Conservation (phyloP, 2,329 filamentous ascomycete species). For the Monilinia fructicola region DNA sequence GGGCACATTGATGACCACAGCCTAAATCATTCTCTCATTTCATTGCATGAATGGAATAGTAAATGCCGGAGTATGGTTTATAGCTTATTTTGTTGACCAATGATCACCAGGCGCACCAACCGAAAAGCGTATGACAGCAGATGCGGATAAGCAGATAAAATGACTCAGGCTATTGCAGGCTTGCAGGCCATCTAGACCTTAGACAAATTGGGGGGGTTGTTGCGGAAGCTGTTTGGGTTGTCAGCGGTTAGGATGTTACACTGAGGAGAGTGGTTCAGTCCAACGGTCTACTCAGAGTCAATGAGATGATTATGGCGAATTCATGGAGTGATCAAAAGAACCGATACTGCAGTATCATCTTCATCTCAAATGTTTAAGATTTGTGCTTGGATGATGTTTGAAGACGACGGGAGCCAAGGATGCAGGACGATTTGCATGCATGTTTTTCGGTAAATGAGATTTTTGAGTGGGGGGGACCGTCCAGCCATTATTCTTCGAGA, state of each 20-base stretch:
- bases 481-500: conserved; percentile 1
- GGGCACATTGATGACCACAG: conserved; percentile 12
- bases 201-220: conserved; percentile 1
- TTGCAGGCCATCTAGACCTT: conserved; percentile 12
- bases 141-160: conserved; percentile 21
- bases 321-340: not conserved
- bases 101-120: conserved; percentile 23
- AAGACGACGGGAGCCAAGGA: conserved; percentile 13
- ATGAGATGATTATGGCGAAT: not conserved
- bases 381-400: conserved; percentile 7
- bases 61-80: conserved; percentile 19
- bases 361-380: not conserved
- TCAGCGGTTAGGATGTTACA: conserved; percentile 14
- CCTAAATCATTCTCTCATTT: conserved; percentile 11
- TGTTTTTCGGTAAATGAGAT: conserved; percentile 20
- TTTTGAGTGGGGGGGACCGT: conserved; percentile 3
- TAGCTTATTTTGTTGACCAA: conserved; percentile 17
- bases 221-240: conserved; percentile 12
- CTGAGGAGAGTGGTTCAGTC: conserved; percentile 8
- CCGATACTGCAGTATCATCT: not conserved
- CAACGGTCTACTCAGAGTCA: not conserved
- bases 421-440: conserved; percentile 16
- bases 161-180: conserved; percentile 23
- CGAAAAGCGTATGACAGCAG: conserved; percentile 17
- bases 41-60: conserved; percentile 14